Base-by-base conservation (phyloP, 495 filamentous ascomycete genomes). In the Aspergillus panamensis region DNA sequence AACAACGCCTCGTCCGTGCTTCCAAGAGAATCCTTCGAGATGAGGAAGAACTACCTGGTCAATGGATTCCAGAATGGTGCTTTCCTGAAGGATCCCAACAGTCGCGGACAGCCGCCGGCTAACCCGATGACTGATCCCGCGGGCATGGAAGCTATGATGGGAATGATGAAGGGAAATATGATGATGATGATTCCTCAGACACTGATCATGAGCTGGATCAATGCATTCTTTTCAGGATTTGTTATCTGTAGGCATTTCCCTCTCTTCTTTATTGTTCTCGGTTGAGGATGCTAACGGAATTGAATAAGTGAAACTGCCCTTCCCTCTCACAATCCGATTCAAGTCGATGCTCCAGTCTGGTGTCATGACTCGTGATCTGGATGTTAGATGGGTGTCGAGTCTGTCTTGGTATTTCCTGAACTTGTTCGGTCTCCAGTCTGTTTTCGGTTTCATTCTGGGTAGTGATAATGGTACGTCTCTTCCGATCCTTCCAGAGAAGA, bases 61-160 rank as follows among this genome's bases (percentile, higher is more conserved):
- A 77, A 83, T 0, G 87, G 84, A 13, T 97, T 87, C 77, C 87
- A 95, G 64, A 86, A 82, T 37, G 94, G 95, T 45, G 81, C 82
- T 20, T 97, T 90, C 71, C 76, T 98, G 29, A 97, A 96, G 72
- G 89, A 93, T 62, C 92, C 91, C 6, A 87, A 91, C 12, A 84
- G 79, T 64, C 86, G 86, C 58, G 93, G 92, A 49, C 88, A 96
- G 72, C 87, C 91, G 21, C 87, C 90, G 12, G 85, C 90, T 50
- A 97, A 98, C 73, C 94, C 95, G 17, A 92, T 97, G 89, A 88
- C 87, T 33, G 94, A 98, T 73, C 94, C 94, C n/a, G 88, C 86
- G 49, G 91, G 89, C 48, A 98, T 97, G 95, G 95, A 97, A 68
- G 92, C 90, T 55, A 97, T 97, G 93, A 97, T 97, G 94, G 93